Conservation (phyloP, 441 rosid genomes). For the Gossypium gossypioides region DNA sequence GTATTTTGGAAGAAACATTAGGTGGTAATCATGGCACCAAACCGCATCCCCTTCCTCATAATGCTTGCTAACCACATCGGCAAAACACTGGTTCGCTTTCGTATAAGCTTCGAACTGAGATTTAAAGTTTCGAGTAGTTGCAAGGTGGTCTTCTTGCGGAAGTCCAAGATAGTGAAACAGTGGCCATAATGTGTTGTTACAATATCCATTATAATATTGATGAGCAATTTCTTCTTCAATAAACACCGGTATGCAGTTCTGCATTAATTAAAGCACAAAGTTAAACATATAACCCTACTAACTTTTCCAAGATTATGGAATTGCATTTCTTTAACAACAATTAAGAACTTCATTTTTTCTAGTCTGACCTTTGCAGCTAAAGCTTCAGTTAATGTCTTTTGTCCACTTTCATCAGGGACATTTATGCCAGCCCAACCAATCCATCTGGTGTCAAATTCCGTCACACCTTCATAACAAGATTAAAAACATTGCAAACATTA, state of each 20-base stretch:
- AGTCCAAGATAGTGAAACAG: conserved; percentile 69
- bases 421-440: conserved; percentile 83
- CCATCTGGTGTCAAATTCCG: conserved; percentile 68
- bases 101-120: conserved; percentile 71
- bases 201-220: conserved; percentile 43
- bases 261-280: conserved; percentile 15
- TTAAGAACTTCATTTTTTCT: conserved; percentile 2
- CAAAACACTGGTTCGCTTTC: conserved; percentile 70
- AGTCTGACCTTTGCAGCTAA: conserved; percentile 51
- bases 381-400: conserved; percentile 46
- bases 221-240: conserved; percentile 60
- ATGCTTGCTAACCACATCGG: conserved; percentile 51
- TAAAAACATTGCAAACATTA: not conserved
- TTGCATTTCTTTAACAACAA: not conserved
- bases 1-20: conserved; percentile 73
- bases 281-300: not conserved
- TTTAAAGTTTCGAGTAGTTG: conserved; percentile 66
- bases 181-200: conserved; percentile 75
- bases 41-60: conserved; percentile 71
- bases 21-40: conserved; percentile 83
- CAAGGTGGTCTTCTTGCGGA: conserved; percentile 74
- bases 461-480: conserved; percentile 41
- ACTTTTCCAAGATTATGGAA: not conserved
- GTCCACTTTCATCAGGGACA: conserved; percentile 62
- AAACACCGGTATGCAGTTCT: conserved; percentile 73